Evolutionary conservation across 2,329 filamentous ascomycete genomes (phyloP), one percentile per base, ranked within the genome.

Genomic region (Arthrobotrys conoides): DNA sequence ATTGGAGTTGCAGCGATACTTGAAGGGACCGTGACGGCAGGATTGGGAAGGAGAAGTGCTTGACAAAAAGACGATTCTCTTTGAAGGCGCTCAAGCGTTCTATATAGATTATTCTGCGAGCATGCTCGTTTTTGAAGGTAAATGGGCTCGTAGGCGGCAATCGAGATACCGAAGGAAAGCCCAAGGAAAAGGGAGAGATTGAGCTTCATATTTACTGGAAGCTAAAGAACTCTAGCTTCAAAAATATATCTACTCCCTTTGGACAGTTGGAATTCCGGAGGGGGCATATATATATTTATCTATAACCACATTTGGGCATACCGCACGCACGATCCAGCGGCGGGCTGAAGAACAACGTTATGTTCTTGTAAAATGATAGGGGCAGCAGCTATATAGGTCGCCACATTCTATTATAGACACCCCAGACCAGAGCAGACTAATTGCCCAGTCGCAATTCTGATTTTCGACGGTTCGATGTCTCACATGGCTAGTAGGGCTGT

Each of bases 11-110:
- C 63, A 22, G 71, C 14, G 5, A 75, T 75, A 30, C 63, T 63
- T 4, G 71, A 75, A 2, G 71, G 71, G 14, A 68, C 51, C 10
- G 63, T 68, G n/a, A 75, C 71, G 1, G 71, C 68, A 30, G 71
- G 71, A n/a, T 53, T 68, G 33, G 71, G 53, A 24, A 33, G 33
- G 12, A 75, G 71, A 36, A 75, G 63, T 12, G 53, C 51, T n/a
- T 44, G 22, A 18, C 71, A 75, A 30, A 75, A 75, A 30, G 61
- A 30, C 16, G 63, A 75, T 68, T 75, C 71, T 24, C 71, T 61
- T 18, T 75, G 63, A 46, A 75, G 64, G 1, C 71, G 71, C 44
- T 75, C 71, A 27, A 75, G 71, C 5, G 71, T 75, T 46, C 71
- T 46, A 24, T 67, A 67, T 22, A 75, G 30, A 33, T 75, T 75